Percentiles rank a stretch among this genome's conserved stretches.
phyloP scores from a whole-genome alignment of 2,329 filamentous ascomycete genomes.

The Aspergillus proliferans region DNA sequence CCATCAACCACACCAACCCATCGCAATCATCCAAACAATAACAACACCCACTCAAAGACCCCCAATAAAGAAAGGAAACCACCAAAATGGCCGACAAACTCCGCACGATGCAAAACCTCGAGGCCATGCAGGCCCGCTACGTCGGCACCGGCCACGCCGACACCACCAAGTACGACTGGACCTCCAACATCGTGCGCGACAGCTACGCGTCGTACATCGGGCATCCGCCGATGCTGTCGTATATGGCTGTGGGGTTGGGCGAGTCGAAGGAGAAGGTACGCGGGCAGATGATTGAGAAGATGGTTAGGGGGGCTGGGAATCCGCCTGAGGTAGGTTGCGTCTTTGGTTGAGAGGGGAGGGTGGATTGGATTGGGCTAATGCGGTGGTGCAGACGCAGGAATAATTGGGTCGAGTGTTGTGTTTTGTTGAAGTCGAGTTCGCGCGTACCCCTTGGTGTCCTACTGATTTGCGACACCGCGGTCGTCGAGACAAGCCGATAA shows the following conservation, averaged over 20 bases:
- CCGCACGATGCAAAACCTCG: constrained; percentile 93
- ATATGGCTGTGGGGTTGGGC: constrained; percentile 84
- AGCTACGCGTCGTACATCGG: constrained; percentile 84
- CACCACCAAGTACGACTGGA: constrained; percentile 96
- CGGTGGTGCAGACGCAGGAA: background rate
- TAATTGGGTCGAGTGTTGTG: background rate
- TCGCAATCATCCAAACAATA: background rate
- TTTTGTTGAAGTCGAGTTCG: background rate
- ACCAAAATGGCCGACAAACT: constrained; percentile 80
- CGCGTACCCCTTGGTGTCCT: too few relatives aligned
- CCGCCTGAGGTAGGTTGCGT: constrained; percentile 51
- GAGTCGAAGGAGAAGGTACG: constrained; percentile 75
- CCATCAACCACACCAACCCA: background rate
- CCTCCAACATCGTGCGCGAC: constrained; percentile 90
- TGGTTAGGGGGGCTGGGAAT: constrained; percentile 60
- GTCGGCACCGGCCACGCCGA: constrained; percentile 94
- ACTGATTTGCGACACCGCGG: too few relatives aligned
- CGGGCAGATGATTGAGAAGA: constrained; percentile 70
- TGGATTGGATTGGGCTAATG: background rate
- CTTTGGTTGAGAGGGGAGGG: background rate
- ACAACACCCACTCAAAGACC: background rate
- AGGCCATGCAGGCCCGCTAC: constrained; percentile 91
- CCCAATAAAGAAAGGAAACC: background rate
- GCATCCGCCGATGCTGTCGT: constrained; percentile 79
- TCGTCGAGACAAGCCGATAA: too few relatives aligned